These are phyloP conservation scores for Citrus mangshanensis DNA, from an alignment of 345 rosid species.

Conservation along the genomic window DNA sequence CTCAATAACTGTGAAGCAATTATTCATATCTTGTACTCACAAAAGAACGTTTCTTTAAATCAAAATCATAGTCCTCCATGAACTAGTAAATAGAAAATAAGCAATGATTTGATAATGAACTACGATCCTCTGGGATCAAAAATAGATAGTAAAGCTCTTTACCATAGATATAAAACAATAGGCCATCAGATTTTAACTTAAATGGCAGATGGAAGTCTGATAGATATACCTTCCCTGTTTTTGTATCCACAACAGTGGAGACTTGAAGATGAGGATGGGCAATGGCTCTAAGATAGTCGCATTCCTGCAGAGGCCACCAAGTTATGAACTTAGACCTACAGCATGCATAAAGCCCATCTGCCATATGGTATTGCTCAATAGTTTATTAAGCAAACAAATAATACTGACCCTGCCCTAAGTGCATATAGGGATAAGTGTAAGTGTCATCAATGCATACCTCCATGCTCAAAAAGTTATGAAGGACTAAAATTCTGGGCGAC, in stretches of 20 bases:
- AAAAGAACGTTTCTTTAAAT: not conserved
- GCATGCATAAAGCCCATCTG: not conserved
- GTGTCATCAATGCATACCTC: conserved; percentile 54
- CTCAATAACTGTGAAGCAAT: not conserved
- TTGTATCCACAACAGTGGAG: conserved; percentile 88
- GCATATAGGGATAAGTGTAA: not conserved
- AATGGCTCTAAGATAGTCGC: conserved; percentile 81
- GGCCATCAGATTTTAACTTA: conserved; percentile 3
- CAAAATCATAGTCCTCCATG: not conserved
- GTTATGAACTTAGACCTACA: not conserved
- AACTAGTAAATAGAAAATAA: not conserved
- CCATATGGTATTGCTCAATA: conserved; percentile 9
- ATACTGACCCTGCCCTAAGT: not conserved
- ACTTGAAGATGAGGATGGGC: conserved; percentile 75
- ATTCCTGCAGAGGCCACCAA: conserved; percentile 56
- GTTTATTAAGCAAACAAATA: not conserved
- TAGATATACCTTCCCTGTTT: conserved; percentile 79
- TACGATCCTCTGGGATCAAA: not conserved
- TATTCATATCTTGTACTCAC: not conserved
- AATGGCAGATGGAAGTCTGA: conserved; percentile 2
- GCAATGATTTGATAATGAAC: not conserved
- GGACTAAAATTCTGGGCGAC: conserved; percentile 84
- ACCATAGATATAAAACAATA: not conserved
- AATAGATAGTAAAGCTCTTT: not conserved
- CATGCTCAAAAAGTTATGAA: conserved; percentile 81